Percentiles rank a stretch among this genome's conserved stretches.
phyloP scores from a whole-genome alignment of 768 basidiomycete species.

The Mycena olivaceomarginata region DNA sequence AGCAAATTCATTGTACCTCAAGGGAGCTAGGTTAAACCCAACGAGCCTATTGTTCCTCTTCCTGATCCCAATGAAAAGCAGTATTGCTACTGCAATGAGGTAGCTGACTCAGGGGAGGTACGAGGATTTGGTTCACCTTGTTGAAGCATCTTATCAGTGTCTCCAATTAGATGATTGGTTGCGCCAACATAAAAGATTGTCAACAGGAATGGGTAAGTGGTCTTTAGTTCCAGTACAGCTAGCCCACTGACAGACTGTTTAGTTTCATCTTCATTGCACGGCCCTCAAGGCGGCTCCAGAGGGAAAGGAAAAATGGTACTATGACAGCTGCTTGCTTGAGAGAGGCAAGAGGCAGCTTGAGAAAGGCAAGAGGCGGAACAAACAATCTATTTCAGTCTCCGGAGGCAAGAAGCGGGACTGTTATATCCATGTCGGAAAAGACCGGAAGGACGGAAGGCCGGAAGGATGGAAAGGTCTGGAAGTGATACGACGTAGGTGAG shows the following conservation, averaged over 20 bases:
- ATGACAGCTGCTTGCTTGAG: neutral
- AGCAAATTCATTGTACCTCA: neutral
- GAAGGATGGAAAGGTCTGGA: too few species aligned
- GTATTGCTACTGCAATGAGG: conserved; percentile 3
- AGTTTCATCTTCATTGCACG: neutral
- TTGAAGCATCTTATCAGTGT: neutral
- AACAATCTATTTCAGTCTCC: too few species aligned
- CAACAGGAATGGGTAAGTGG: neutral
- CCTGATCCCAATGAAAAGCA: neutral
- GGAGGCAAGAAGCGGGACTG: too few species aligned
- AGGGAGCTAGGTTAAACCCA: too few species aligned
- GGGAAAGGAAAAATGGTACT: neutral
- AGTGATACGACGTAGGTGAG: too few species aligned
- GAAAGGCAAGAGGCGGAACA: too few species aligned
- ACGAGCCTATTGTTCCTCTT: too few species aligned
- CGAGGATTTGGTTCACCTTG: neutral
- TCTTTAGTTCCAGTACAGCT: neutral
- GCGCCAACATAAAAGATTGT: neutral
- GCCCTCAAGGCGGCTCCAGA: neutral
- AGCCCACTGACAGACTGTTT: neutral
- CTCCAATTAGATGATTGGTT: neutral
- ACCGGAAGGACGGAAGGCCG: too few species aligned
- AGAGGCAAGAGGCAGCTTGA: too few species aligned
- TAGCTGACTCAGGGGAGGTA: neutral
- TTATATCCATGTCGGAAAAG: too few species aligned